phyloP scores from a whole-genome alignment of 345 rosid species.

The Rubroshorea leprosula region DNA sequence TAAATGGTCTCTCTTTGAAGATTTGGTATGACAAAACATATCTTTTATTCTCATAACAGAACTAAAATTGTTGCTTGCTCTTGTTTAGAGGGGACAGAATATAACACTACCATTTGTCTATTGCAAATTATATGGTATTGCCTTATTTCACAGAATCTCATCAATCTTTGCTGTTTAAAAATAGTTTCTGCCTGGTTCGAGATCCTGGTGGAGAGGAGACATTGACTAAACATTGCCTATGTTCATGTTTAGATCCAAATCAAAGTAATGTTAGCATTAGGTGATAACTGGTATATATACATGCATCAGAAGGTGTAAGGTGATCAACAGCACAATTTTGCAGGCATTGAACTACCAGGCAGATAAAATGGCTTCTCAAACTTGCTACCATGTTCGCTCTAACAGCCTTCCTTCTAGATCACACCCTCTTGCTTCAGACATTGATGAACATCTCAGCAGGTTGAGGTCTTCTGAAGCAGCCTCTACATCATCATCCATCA shows the following conservation, averaged over 20 bases:
- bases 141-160: too few species aligned
- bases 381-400: neutral
- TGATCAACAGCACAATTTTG: neutral
- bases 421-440: neutral
- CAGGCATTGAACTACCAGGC: neutral
- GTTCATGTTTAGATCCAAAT: neutral
- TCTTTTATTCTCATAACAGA: too few species aligned
- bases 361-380: neutral
- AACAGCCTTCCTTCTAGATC: conserved; percentile 2
- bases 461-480: neutral
- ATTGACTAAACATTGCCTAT: neutral
- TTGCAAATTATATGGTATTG: too few species aligned
- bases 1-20: too few species aligned
- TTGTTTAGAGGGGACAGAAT: too few species aligned
- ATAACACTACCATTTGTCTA: too few species aligned
- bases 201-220: neutral
- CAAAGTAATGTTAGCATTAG: neutral
- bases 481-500: conserved; percentile 25
- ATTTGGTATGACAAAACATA: too few species aligned
- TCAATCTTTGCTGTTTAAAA: neutral
- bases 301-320: neutral
- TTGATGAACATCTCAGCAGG: neutral
- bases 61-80: too few species aligned
- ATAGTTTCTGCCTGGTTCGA: neutral
- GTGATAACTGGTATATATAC: neutral